These are phyloP conservation scores for Hamigera avellanea DNA, from an alignment of 495 filamentous ascomycete genomes.

Conservation along the genomic window DNA sequence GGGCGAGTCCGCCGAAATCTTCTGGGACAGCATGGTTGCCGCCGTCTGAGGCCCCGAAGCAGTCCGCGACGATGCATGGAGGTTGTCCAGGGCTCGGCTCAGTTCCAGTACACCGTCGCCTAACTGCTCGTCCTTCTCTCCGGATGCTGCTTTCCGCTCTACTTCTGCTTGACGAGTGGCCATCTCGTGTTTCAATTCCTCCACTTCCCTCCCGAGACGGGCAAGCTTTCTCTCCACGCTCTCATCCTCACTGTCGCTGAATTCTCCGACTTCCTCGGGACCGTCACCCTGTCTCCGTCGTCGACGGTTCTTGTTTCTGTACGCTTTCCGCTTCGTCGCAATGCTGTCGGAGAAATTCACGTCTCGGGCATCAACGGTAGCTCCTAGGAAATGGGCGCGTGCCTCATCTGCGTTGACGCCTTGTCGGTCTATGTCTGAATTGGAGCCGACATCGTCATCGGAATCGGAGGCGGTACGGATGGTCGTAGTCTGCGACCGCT, in stretches of 20 bases:
- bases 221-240: conserved; percentile 66
- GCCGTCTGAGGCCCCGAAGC: conserved; percentile 19
- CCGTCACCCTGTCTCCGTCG: conserved; percentile 44
- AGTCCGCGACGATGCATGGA: conserved; percentile 34
- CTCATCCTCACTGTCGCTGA: conserved; percentile 61
- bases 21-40: conserved; percentile 24
- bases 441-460: conserved; percentile 38
- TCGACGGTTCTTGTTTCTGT: conserved; percentile 58
- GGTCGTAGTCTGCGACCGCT: conserved; percentile 45
- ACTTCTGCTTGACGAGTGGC: conserved; percentile 10
- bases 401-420: conserved; percentile 65
- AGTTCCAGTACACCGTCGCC: conserved; percentile 44
- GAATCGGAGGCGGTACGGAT: conserved; percentile 52
- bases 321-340: conserved; percentile 64
- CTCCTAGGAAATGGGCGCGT: conserved; percentile 64
- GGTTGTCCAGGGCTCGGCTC: conserved; percentile 49
- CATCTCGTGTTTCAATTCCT: conserved; percentile 64
- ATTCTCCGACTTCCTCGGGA: conserved; percentile 47
- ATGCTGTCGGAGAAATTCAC: conserved; percentile 80
- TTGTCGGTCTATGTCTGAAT: conserved; percentile 59
- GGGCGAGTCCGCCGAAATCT: conserved; percentile 10
- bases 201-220: conserved; percentile 62
- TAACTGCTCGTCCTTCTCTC: conserved; percentile 19
- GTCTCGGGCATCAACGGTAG: conserved; percentile 60
- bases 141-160: conserved; percentile 14